Evolutionary conservation across 2,329 filamentous ascomycete genomes (phyloP), one percentile per base, ranked within the genome.

Genomic region (Hymenoscyphus salicellus): DNA sequence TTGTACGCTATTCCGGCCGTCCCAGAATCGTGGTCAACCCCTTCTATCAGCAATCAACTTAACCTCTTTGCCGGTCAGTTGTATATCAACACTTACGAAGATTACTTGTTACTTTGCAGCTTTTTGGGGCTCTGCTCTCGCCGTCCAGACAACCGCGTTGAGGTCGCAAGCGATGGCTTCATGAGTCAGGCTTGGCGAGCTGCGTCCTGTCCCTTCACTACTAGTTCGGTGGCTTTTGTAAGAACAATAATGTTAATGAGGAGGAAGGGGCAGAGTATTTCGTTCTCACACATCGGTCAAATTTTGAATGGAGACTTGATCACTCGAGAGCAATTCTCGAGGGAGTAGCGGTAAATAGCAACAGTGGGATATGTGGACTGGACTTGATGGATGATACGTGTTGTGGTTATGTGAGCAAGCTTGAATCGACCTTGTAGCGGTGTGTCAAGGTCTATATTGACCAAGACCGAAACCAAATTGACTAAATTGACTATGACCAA

Each of bases 51-150:
- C 0, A 75, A 79, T 0, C 78, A 84, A 63, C 79, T 91, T 0
- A 87, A 89, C 55, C 75, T 91, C 0, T 91, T 92, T 63, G 79
- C 89, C 0, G 89, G 89, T 0, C 86, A 89, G 63, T 78, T 91
- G 0, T 92, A 91, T 67, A 77, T 91, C 10, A 74, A 72, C 0
- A 81, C 78, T 0, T 84, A 79, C 56, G 64, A 75, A 0, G 82
- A 89, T 60, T 92, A 91, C 67, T 66, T 73, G 0, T 72, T 77
- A 1, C 71, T 82, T 0, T 88, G 85, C 66, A 72, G 77, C 0
- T 81, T 79, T 57, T 75, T 89, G 0, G 82, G 85, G 0, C 70
- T 89, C 0, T 73, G 78, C 0, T 78, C 74, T 20, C 43, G 65
- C 0, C 66, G 63, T 1, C 38, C 66, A 1, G 20, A 63, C 8